Evolutionary conservation across 768 basidiomycete genomes (phyloP).

Genomic region (Leccinum sublutescens): DNA sequence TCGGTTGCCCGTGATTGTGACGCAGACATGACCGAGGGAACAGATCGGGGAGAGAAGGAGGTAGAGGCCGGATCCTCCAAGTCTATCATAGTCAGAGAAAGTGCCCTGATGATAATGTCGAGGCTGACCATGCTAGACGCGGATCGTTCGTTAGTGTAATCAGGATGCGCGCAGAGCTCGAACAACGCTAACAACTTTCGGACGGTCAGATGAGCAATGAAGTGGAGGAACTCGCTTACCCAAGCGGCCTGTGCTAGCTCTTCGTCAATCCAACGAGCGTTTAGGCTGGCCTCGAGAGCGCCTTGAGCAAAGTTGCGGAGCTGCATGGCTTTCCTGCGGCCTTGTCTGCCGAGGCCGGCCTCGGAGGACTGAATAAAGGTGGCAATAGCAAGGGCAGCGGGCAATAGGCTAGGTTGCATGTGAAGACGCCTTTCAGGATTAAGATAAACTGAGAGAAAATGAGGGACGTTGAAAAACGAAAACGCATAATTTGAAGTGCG

Average conservation of each 20-base stretch:
- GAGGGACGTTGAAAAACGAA: slow-evolving; percentile 70
- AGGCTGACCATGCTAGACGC: slow-evolving; percentile 58
- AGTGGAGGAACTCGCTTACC: slow-evolving; percentile 41
- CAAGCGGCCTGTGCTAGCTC: slow-evolving; percentile 74
- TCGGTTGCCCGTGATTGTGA: slow-evolving; percentile 12
- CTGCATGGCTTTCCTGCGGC: slow-evolving; percentile 55
- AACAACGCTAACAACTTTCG: slow-evolving; percentile 66
- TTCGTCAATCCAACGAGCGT: slow-evolving; percentile 70
- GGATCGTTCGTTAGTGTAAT: slow-evolving; percentile 52
- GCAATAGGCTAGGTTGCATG: slow-evolving; percentile 68
- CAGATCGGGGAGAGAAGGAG: slow-evolving; percentile 47
- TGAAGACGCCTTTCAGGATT: slow-evolving; percentile 51
- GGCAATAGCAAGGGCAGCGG: slow-evolving; percentile 62
- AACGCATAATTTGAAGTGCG: slow-evolving; percentile 67
- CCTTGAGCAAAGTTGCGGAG: slow-evolving; percentile 68
- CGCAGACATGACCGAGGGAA: slow-evolving; percentile 41
- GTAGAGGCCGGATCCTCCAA: slow-evolving; percentile 51
- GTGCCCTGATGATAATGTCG: slow-evolving; percentile 64
- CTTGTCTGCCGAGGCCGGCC: slow-evolving; percentile 45
- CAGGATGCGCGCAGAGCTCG: slow-evolving; percentile 68
- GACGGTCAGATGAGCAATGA: slow-evolving; percentile 9
- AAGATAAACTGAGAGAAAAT: slow-evolving; percentile 58
- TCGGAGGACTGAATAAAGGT: slow-evolving; percentile 72
- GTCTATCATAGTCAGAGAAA: slow-evolving; percentile 61
- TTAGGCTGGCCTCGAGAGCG: slow-evolving; percentile 68